A percentile compares a stretch with the other conserved stretches of the same genome.
Conservation (phyloP, 352 stramenopile genomes). For the Globisporangium sylvaticum region DNA sequence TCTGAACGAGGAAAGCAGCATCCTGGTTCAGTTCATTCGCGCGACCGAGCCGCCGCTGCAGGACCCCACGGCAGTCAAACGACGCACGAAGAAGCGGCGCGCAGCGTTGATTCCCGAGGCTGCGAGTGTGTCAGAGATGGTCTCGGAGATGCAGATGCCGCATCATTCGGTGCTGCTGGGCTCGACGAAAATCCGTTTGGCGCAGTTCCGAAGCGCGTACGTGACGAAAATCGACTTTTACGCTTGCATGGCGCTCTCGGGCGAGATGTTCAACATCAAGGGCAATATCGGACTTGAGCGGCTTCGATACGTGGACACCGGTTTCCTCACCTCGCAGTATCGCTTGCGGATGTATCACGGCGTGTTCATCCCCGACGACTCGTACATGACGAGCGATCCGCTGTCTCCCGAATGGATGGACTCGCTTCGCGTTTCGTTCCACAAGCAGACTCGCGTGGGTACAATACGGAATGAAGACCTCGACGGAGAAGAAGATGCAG, state of each 20-base stretch:
- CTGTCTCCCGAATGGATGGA: constrained; percentile 83
- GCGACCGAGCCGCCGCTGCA: constrained; percentile 69
- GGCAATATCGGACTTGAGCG: constrained; percentile 77
- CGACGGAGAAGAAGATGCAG: background rate
- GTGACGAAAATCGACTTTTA: constrained; percentile 86
- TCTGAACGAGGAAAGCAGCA: constrained; percentile 67
- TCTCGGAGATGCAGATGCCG: constrained; percentile 30
- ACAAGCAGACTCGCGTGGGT: constrained; percentile 19
- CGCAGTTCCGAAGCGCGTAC: constrained; percentile 78
- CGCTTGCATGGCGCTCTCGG: constrained; percentile 71
- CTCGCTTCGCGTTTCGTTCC: constrained; percentile 41
- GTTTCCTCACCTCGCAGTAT: constrained; percentile 58
- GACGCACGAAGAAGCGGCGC: constrained; percentile 32
- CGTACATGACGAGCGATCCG: constrained; percentile 56
- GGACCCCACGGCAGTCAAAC: constrained; percentile 30
- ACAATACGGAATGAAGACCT: background rate
- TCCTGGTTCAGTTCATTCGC: constrained; percentile 73
- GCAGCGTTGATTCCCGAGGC: constrained; percentile 31
- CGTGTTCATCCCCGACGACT: constrained; percentile 67
- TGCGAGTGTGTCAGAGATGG: constrained; percentile 29
- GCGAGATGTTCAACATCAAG: constrained; percentile 84
- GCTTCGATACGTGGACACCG: constrained; percentile 68
- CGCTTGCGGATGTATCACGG: constrained; percentile 61
- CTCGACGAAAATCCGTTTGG: constrained; percentile 72
- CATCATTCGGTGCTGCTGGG: constrained; percentile 55